Conservation (phyloP, 169 alveolate species). For the Neospora caninum region DNA sequence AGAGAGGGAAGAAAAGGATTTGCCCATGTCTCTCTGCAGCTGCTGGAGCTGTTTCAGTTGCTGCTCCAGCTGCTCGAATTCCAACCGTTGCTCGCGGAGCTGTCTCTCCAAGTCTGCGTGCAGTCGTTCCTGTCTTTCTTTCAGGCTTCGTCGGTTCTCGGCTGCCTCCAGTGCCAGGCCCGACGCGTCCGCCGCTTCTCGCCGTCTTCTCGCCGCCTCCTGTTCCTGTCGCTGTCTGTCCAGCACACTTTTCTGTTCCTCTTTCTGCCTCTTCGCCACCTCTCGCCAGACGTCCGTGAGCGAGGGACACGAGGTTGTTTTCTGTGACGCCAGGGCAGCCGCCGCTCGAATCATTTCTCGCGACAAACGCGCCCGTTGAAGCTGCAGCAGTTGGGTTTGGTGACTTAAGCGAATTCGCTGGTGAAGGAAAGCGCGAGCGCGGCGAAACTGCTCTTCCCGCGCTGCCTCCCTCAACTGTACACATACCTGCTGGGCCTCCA, state of each 20-base stretch:
- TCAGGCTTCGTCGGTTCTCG: neutral
- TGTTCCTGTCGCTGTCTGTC: neutral
- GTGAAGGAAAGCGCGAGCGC: neutral
- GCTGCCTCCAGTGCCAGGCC: neutral
- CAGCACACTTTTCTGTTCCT: neutral
- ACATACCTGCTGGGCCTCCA: neutral
- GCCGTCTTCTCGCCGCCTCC: neutral
- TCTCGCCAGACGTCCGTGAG: neutral
- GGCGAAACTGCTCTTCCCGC: neutral
- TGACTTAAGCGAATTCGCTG: neutral
- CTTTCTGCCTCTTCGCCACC: neutral
- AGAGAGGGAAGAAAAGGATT: neutral
- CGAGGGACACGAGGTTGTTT: neutral
- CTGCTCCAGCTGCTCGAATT: neutral
- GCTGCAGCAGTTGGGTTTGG: constrained; percentile 24
- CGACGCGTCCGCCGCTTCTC: neutral
- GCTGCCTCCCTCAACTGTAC: neutral
- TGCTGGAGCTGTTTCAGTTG: neutral
- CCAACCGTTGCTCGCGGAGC: neutral
- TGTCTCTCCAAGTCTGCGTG: neutral
- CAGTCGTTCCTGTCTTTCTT: neutral
- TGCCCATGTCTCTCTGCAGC: neutral
- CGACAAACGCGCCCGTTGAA: neutral
- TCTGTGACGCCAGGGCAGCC: neutral
- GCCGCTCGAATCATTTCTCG: neutral